Percentiles rank a stretch among this genome's conserved stretches.
phyloP scores from a whole-genome alignment of 129 eudicot genomes.

The sunflower (Helianthus annuus) region DNA sequence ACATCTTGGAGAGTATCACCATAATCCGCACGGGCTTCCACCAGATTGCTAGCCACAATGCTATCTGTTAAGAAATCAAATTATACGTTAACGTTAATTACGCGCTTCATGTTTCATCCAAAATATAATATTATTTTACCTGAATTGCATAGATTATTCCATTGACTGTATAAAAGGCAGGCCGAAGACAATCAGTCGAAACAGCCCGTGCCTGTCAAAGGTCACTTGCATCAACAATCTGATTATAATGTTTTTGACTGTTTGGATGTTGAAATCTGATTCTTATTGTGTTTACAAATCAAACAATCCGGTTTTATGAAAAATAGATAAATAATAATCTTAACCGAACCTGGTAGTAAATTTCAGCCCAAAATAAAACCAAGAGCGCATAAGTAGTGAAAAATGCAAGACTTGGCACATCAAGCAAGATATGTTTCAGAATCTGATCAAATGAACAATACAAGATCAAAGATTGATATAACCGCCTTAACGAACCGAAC shows the following conservation, averaged over 20 bases:
- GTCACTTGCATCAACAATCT: constrained; percentile 1
- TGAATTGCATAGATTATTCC: constrained; percentile 73
- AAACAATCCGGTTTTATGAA: background rate
- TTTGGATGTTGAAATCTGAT: background rate
- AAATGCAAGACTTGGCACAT: constrained; percentile 89
- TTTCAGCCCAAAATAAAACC: constrained; percentile 97
- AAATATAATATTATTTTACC: constrained; percentile 32
- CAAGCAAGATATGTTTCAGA: constrained; percentile 75
- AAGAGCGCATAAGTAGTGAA: constrained; percentile 84
- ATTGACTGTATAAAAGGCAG: constrained; percentile 71
- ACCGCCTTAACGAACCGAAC: background rate
- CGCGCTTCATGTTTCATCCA: background rate
- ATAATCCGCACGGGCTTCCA: constrained; percentile 62
- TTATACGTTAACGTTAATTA: background rate
- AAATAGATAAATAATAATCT: background rate
- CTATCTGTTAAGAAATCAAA: constrained; percentile 50
- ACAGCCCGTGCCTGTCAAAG: constrained; percentile 75
- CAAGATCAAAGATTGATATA: background rate
- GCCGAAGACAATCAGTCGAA: constrained; percentile 82
- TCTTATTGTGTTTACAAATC: background rate
- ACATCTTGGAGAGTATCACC: constrained; percentile 74
- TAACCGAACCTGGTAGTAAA: constrained; percentile 78
- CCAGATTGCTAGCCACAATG: constrained; percentile 82
- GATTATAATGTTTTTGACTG: background rate
- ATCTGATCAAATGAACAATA: constrained; percentile 33